A percentile compares a stretch with the other conserved stretches of the same genome.
These are phyloP conservation scores for Anthracocystis walkeri DNA, from an alignment of 1,284 basidiomycete species.

Conservation along the genomic window DNA sequence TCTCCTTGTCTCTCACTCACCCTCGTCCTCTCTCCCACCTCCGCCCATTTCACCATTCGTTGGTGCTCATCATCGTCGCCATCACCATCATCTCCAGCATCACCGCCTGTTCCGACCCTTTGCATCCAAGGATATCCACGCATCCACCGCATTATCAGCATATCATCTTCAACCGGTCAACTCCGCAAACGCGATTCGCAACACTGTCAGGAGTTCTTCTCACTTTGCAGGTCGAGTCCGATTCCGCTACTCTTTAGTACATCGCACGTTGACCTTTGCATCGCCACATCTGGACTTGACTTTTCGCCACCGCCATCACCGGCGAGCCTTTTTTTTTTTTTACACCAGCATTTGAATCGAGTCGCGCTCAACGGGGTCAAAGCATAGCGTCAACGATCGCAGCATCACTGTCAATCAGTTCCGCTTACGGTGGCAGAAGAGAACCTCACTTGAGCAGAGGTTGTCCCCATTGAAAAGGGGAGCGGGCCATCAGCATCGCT, in stretches of 20 bases:
- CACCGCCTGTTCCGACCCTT: background rate
- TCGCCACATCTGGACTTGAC: background rate
- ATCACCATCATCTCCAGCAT: background rate
- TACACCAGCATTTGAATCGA: background rate
- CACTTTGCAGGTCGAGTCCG: constrained; percentile 32
- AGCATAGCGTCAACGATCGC: background rate
- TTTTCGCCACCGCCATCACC: constrained; percentile 3
- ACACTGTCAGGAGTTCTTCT: background rate
- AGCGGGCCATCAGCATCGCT: no score
- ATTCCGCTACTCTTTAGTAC: constrained; percentile 21
- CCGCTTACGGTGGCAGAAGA: background rate
- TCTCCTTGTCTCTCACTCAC: background rate
- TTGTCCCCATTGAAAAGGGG: no score
- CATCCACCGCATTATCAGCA: background rate
- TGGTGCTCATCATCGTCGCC: background rate
- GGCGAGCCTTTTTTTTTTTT: no score
- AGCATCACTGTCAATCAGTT: background rate
- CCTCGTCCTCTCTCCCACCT: background rate
- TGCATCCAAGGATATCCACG: background rate
- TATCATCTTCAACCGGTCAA: background rate
- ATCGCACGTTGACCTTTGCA: constrained; percentile 4
- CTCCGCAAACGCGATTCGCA: background rate
- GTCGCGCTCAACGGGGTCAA: background rate
- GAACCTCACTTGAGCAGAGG: no score
- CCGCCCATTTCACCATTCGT: background rate